Conservation (phyloP, 2,329 filamentous ascomycete genomes). For the Aureobasidium sp. region DNA sequence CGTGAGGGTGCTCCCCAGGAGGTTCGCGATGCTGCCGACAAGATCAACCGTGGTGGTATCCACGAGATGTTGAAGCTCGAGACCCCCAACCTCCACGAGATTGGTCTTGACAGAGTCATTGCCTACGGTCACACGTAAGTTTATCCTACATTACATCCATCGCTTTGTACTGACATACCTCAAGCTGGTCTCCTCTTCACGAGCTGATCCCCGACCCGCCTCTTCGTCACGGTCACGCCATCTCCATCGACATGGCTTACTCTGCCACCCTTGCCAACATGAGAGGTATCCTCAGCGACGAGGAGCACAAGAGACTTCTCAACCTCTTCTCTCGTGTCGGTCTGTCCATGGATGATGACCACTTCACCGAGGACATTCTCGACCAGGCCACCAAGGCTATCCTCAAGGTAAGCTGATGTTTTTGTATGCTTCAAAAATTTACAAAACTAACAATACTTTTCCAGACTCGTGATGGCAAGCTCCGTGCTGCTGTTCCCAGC, state of each 20-base stretch:
- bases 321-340: conserved; percentile 61
- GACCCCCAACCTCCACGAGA: conserved; percentile 65
- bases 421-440: not conserved
- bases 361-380: conserved; percentile 58
- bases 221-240: conserved; percentile 64
- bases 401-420: conserved; percentile 37
- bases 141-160: not conserved
- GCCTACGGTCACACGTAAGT: conserved; percentile 62
- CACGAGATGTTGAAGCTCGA: conserved; percentile 67
- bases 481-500: conserved; percentile 60
- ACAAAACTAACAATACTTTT: not conserved
- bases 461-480: conserved; percentile 55
- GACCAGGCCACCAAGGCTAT: conserved; percentile 60
- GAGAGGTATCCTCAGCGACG: conserved; percentile 51
- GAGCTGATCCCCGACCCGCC: conserved; percentile 61
- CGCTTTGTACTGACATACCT: conserved; percentile 10
- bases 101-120: conserved; percentile 63
- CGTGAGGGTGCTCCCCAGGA: conserved; percentile 47
- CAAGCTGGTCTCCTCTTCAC: conserved; percentile 61
- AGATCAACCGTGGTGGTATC: conserved; percentile 61
- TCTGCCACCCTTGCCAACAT: conserved; percentile 59
- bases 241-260: conserved; percentile 69
- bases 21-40: conserved; percentile 53
- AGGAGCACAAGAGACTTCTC: conserved; percentile 55
- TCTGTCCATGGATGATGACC: conserved; percentile 61